A percentile compares a stretch with the other conserved stretches of the same genome.
Conservation (phyloP, 148 eudicot species). For the Arctostaphylos glauca region DNA sequence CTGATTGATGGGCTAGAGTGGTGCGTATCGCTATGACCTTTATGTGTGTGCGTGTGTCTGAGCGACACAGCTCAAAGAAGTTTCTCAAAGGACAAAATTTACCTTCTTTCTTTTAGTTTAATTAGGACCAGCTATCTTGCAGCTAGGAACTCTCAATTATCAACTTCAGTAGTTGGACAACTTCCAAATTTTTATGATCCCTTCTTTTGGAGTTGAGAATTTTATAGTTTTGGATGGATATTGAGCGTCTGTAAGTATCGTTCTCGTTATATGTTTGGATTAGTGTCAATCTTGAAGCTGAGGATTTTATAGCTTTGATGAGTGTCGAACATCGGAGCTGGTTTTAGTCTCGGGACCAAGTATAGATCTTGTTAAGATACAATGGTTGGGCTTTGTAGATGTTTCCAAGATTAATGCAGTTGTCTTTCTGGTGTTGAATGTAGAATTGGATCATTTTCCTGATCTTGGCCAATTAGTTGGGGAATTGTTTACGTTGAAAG, state of each 20-base stretch:
- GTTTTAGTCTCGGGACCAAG: background rate
- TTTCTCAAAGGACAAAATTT: background rate
- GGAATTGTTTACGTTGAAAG: background rate
- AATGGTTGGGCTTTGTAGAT: background rate
- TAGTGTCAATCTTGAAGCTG: background rate
- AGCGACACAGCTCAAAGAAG: background rate
- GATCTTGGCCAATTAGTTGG: background rate
- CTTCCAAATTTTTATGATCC: background rate
- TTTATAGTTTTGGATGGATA: background rate
- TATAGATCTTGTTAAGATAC: background rate
- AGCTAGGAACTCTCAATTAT: background rate
- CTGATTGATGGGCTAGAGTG: background rate
- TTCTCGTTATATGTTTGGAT: background rate
- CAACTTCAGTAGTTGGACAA: background rate
- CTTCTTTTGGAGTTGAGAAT: background rate
- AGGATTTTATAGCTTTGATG: background rate
- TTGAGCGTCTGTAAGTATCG: background rate
- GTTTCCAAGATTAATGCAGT: no score
- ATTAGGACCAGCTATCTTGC: background rate
- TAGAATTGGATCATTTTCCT: background rate
- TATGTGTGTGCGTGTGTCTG: background rate
- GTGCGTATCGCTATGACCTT: background rate
- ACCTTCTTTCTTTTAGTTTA: background rate
- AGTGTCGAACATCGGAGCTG: background rate
- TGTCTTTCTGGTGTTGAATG: background rate